These are phyloP conservation scores for Gyromitra esculenta DNA, from an alignment of 2,329 filamentous ascomycete species.

Conservation along the genomic window DNA sequence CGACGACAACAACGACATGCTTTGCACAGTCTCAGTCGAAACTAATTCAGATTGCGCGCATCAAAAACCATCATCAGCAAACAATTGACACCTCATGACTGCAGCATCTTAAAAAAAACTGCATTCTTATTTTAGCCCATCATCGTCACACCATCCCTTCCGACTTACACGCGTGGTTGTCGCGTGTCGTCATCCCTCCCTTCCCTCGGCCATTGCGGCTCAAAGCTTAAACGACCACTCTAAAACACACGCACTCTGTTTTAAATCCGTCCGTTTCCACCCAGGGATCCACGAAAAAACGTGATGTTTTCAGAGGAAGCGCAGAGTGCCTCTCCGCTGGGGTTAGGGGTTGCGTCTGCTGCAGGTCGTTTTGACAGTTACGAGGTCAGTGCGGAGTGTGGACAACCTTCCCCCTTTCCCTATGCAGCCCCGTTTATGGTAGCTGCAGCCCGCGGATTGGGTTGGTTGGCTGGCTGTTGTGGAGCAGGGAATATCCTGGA, in stretches of 20 bases:
- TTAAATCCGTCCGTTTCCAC: slow-evolving; percentile 18
- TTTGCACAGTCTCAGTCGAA: background rate
- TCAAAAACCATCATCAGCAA: slow-evolving; percentile 1
- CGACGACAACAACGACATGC: background rate
- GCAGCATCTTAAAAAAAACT: background rate
- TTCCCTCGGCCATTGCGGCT: slow-evolving; percentile 24
- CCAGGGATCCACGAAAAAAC: slow-evolving; percentile 34
- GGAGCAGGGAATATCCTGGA: slow-evolving; percentile 34
- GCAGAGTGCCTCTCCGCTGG: background rate
- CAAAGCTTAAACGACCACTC: slow-evolving; percentile 17
- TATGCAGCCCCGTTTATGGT: slow-evolving; percentile 35
- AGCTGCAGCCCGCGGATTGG: slow-evolving; percentile 32
- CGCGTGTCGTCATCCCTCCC: slow-evolving; percentile 28
- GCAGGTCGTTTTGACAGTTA: slow-evolving; percentile 35
- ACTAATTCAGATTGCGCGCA: background rate
- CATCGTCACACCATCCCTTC: background rate
- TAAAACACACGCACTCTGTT: slow-evolving; percentile 20
- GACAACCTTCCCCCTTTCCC: background rate
- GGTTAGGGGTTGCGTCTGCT: slow-evolving; percentile 37
- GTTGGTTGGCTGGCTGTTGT: slow-evolving; percentile 3
- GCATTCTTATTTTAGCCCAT: background rate
- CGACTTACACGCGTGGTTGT: slow-evolving; percentile 21
- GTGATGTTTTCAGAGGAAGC: slow-evolving; percentile 8
- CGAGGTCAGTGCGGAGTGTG: slow-evolving; percentile 32
- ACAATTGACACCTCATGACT: background rate